Evolutionary conservation across 148 eudicot genomes (phyloP), one percentile per base, ranked within the genome.

Genomic region (Camellia sinensis): DNA sequence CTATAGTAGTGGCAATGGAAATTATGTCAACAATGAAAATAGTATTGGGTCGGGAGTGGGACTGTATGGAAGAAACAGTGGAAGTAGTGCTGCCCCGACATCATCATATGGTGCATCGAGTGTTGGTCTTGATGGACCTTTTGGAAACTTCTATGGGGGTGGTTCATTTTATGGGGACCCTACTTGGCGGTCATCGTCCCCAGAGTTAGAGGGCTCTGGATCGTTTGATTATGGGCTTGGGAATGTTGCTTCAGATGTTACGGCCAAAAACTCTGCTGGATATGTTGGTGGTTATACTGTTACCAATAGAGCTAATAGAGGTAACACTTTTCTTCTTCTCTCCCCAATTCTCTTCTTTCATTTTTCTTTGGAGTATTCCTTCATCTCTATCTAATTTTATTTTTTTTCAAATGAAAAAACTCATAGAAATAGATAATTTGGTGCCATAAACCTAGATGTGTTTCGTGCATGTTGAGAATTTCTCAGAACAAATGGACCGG

Each of bases 221-320:
- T 81, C 92, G 21, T 91, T 90, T 80, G 91, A 84, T 64, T 87
- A 82, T 90, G 93, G 88, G 45, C 89, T 84, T 76, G 92, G 90
- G 8, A 89, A 83, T 85, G 87, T 89, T 78, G 81, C 86, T 73
- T 86, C 92, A 65, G 94, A 95, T 74, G 88, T 84, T 76, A 74
- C 89, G 53, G 89, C 89, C 71, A 91, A 85, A 72, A 89, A 90
- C 81, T 86, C 94, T 53, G 89, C 87, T 73, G 90, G 88, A 78
- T 95, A 85, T 88, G 90, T 89, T 85, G 98, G 93, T 81, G 90
- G 96, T 80, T 89, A 83, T 88, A 90, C 84, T 76, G 87, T 86
- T 83, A 56, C 85, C 76, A 74, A 85, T 90, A 89, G 89, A 85
- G 77, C 89, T 83, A 85, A 80, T 86, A 88, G 90, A 87, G 94